Base-by-base conservation (phyloP, 2,329 filamentous ascomycete species). In the Hirsutella minnesotensis region DNA sequence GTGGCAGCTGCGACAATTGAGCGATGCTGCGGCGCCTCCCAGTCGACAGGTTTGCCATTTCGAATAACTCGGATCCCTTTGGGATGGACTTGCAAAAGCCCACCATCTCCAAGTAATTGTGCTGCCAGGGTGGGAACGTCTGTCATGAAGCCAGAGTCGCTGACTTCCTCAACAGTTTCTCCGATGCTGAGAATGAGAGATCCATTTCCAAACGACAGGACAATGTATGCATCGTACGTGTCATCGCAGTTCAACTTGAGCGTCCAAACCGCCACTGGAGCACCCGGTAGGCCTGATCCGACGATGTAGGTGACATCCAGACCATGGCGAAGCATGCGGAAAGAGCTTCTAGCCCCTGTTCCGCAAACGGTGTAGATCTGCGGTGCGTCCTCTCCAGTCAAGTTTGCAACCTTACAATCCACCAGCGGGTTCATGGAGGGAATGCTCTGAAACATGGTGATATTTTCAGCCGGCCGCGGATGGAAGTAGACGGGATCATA, bases 351-450 rank as follows among this genome's bases (percentile, higher is more conserved):
- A 37, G 89, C 86, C 9, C 90, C 87, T 45, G 84, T 85, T 9
- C 94, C 92, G 56, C 86, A 94, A 34, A 95, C 78, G 0, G 88
- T 83, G 62, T 95, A 98, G 20, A 99, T 94, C 57, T 98, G 94
- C 12, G 92, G 92, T 5, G 90, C 89, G 59, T 96, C 92, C 50
- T 96, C 92, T 38, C 86, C 81, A 0, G 85, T 87, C 24, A 95
- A 68, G 52, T 98, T 96, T 38, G 85, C 85, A 21, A 98, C 80
- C 60, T 94, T 90, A 65, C 86, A 90, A 56, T 90, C 88, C 59
- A 95, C 77, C 39, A 95, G 70, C 2, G 94, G 90, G 56, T 94
- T 95, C 73, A 95, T 81, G 9, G 88, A 84, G 51, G 89, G 77
- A 51, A 95, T 81, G 53, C 79, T 86, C 59, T 95, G 86, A 12